Evolutionary conservation across 176 grass and related monocot genomes (phyloP).

Genomic region (Zoysia pacifica): DNA sequence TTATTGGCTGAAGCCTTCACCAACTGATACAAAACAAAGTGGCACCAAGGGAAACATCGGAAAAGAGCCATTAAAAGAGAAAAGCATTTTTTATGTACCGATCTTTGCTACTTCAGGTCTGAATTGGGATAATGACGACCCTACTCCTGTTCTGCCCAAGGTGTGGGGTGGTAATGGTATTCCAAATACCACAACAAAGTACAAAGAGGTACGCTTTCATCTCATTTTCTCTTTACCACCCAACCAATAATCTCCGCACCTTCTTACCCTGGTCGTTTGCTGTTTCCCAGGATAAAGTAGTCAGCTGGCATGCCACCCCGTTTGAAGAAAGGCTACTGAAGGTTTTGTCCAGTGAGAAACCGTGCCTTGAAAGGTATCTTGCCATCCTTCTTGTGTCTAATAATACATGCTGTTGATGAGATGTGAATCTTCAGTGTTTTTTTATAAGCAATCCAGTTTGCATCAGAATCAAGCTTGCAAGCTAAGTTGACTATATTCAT

Average conservation of each 20-base stretch:
- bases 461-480: not conserved
- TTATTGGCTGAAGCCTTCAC: constrained; percentile 53
- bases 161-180: constrained; percentile 74
- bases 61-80: not conserved
- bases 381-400: not conserved
- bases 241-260: not conserved
- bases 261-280: not conserved
- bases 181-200: constrained; percentile 83
- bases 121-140: constrained; percentile 42
- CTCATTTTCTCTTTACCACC: not conserved
- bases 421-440: too few species aligned
- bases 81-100: constrained; percentile 34
- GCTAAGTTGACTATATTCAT: not conserved
- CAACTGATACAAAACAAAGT: constrained; percentile 7
- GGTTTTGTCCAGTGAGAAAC: constrained; percentile 69
- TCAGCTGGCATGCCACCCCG: constrained; percentile 79
- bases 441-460: too few species aligned
- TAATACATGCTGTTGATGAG: too few species aligned
- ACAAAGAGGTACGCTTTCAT: constrained; percentile 71
- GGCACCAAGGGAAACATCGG: not conserved
- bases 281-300: constrained; percentile 62
- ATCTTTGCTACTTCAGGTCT: constrained; percentile 50
- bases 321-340: constrained; percentile 90
- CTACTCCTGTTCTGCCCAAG: constrained; percentile 44
- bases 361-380: constrained; percentile 60